Conservation (phyloP, 371 early-diverging fungal genomes). For the Mucor velutinosus region DNA sequence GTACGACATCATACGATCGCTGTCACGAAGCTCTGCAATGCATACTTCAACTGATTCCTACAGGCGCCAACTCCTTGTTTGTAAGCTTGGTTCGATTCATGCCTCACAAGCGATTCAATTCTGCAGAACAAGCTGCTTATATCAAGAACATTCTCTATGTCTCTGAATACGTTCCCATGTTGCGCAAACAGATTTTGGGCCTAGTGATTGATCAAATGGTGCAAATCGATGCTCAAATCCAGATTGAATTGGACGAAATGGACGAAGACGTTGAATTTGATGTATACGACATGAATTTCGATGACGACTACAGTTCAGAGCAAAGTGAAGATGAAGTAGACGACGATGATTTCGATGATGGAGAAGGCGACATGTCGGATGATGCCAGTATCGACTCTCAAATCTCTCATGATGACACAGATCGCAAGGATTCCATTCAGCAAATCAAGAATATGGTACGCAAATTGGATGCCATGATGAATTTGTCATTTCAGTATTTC, state of each 20-base stretch:
- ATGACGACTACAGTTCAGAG: slow-evolving; percentile 49
- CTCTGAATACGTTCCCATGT: slow-evolving; percentile 73
- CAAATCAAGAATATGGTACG: slow-evolving; percentile 71
- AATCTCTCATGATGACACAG: slow-evolving; percentile 16
- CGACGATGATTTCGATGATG: slow-evolving; percentile 33
- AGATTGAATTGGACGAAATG: slow-evolving; percentile 89
- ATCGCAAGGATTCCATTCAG: slow-evolving; percentile 34
- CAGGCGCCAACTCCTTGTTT: slow-evolving; percentile 70
- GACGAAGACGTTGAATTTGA: slow-evolving; percentile 73
- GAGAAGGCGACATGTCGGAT: slow-evolving; percentile 28
- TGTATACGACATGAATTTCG: slow-evolving; percentile 39
- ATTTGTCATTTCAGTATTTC: slow-evolving; percentile 66
- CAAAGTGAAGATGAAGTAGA: slow-evolving; percentile 37
- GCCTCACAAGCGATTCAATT: slow-evolving; percentile 76
- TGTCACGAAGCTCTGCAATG: slow-evolving; percentile 69
- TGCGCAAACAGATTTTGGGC: slow-evolving; percentile 75
- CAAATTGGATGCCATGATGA: slow-evolving; percentile 87
- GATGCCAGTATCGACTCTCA: slow-evolving; percentile 27
- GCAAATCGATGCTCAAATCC: slow-evolving; percentile 94
- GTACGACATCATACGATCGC: slow-evolving; percentile 56
- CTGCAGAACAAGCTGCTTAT: slow-evolving; percentile 71
- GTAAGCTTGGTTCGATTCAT: slow-evolving; percentile 67
- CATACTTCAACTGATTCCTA: slow-evolving; percentile 78
- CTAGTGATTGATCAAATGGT: slow-evolving; percentile 80
- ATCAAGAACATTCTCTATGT: slow-evolving; percentile 75